Evolutionary conservation across 2,329 filamentous ascomycete genomes (phyloP).

Genomic region (Coleophoma crateriformis): DNA sequence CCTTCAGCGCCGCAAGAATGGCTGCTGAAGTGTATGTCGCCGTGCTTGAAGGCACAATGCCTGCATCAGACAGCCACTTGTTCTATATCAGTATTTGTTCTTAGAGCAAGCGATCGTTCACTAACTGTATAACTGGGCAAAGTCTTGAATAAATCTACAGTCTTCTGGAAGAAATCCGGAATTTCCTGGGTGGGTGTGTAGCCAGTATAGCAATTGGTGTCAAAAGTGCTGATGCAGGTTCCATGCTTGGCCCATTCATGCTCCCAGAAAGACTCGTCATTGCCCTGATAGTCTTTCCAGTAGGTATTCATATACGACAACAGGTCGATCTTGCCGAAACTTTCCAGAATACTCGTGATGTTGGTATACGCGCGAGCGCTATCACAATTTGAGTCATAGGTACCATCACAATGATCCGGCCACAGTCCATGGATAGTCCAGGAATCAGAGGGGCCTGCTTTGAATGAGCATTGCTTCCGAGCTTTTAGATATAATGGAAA

Average conservation of each 20-base stretch:
- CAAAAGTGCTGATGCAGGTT: constrained; percentile 64
- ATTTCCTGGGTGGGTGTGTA: constrained; percentile 59
- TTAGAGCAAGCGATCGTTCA: constrained; percentile 16
- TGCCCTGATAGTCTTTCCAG: constrained; percentile 65
- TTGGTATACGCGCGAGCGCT: constrained; percentile 54
- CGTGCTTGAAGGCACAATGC: constrained; percentile 44
- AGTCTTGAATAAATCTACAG: constrained; percentile 60
- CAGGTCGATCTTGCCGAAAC: constrained; percentile 47
- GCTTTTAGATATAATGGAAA: no score
- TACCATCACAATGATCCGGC: constrained; percentile 64
- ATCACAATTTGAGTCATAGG: constrained; percentile 64
- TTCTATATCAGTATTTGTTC: constrained; percentile 65
- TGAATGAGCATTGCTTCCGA: background rate
- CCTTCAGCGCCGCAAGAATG: constrained; percentile 36
- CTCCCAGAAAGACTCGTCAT: constrained; percentile 63
- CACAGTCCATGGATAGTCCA: constrained; percentile 71
- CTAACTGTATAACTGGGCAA: constrained; percentile 57
- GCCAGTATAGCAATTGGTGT: constrained; percentile 57
- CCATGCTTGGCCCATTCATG: constrained; percentile 76
- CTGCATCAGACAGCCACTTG: constrained; percentile 56
- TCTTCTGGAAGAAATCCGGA: constrained; percentile 62
- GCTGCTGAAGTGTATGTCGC: constrained; percentile 36
- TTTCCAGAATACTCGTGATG: constrained; percentile 55
- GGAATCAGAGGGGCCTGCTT: constrained; percentile 45
- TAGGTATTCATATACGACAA: constrained; percentile 64